Evolutionary conservation across 2,329 filamentous ascomycete species (phyloP).

Genomic region (Didymella pomorum): DNA sequence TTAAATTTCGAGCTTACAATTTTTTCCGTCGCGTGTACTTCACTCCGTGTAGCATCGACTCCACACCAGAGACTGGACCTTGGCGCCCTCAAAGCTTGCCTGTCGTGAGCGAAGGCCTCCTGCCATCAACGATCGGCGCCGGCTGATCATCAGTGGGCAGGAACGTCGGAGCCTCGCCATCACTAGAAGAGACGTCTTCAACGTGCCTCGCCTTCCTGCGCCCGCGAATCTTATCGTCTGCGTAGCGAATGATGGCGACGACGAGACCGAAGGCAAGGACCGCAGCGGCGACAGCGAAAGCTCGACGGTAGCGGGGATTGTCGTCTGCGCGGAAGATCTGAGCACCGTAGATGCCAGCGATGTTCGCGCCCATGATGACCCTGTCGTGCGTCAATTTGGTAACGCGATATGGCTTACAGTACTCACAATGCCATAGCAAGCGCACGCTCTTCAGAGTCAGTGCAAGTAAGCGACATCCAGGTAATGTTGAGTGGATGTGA

Average conservation of each 20-base stretch:
- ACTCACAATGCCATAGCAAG: background rate
- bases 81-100: background rate
- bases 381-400: background rate
- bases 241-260: background rate
- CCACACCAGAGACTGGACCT: too few relatives aligned
- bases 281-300: background rate
- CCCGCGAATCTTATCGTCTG: background rate
- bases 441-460: background rate
- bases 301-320: background rate
- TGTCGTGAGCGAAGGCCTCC: background rate
- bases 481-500: background rate
- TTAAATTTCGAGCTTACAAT: too few relatives aligned
- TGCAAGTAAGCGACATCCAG: background rate
- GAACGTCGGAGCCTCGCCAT: background rate
- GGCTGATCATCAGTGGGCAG: background rate
- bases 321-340: background rate
- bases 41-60: too few relatives aligned
- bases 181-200: background rate
- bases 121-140: background rate
- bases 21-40: too few relatives aligned
- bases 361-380: background rate
- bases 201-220: background rate
- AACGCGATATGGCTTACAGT: background rate
- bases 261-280: background rate
- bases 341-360: background rate